These are phyloP conservation scores for Mortierella polycephala DNA, from an alignment of 371 early-diverging fungal species.

Conservation along the genomic window DNA sequence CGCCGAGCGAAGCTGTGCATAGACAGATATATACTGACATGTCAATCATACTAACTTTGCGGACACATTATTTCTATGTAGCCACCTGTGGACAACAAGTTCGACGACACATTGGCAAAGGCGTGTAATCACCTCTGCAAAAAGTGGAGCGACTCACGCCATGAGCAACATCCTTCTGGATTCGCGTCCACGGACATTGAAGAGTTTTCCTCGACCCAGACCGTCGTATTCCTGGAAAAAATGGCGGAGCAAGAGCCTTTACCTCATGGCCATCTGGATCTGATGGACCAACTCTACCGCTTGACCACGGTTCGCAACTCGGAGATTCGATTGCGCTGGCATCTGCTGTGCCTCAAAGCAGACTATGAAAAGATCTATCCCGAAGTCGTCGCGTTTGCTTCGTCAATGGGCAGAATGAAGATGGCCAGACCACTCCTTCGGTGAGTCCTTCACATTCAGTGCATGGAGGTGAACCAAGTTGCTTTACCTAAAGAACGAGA, in stretches of 20 bases:
- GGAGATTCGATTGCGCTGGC: slow-evolving; percentile 94
- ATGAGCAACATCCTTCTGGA: slow-evolving; percentile 54
- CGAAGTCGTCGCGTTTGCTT: slow-evolving; percentile 83
- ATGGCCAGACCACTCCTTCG: slow-evolving; percentile 17
- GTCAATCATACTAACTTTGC: background rate
- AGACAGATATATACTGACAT: background rate
- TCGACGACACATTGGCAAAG: slow-evolving; percentile 85
- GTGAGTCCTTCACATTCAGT: slow-evolving; percentile 33
- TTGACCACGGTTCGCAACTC: slow-evolving; percentile 80
- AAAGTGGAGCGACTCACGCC: slow-evolving; percentile 74
- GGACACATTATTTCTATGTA: slow-evolving; percentile 15
- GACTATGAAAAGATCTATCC: slow-evolving; percentile 83
- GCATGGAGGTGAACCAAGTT: slow-evolving; percentile 59
- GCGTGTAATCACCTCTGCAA: slow-evolving; percentile 85
- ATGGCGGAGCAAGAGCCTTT: slow-evolving; percentile 75
- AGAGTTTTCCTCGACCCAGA: slow-evolving; percentile 79
- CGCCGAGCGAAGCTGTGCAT: too few relatives aligned
- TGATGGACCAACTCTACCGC: slow-evolving; percentile 80
- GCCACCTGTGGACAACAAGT: slow-evolving; percentile 90
- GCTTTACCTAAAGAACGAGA: background rate
- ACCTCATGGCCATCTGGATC: slow-evolving; percentile 67
- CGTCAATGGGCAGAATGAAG: slow-evolving; percentile 96
- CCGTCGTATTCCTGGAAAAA: slow-evolving; percentile 88
- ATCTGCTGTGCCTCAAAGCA: slow-evolving; percentile 81
- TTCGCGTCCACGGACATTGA: slow-evolving; percentile 73